Percentiles rank a stretch among this genome's conserved stretches.
Conservation (phyloP, 164 flowering plant species). For the Pachysandra terminalis region DNA sequence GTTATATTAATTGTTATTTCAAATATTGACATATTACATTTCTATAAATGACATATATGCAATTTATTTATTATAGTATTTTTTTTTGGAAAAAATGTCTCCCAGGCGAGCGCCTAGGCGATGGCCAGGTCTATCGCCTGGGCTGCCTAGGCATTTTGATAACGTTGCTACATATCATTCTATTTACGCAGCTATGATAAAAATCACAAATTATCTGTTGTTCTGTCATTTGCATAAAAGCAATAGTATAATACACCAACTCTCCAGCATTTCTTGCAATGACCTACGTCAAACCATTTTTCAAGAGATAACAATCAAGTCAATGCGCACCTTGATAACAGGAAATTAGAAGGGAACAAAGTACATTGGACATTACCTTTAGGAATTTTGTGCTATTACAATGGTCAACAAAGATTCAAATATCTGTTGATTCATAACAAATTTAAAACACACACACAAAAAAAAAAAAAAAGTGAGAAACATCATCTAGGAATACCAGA, state of each 20-base stretch:
- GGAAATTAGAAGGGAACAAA: background rate
- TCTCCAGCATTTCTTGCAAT: conserved; percentile 52
- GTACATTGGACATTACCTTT: conserved; percentile 40
- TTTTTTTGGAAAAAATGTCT: no score
- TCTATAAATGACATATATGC: no score
- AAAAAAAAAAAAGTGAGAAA: background rate
- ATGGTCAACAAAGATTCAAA: conserved; percentile 84
- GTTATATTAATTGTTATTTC: no score
- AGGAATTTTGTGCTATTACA: conserved; percentile 52
- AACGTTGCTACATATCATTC: no score
- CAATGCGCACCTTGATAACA: background rate
- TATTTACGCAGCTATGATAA: background rate
- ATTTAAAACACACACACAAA: no score
- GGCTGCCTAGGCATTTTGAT: no score
- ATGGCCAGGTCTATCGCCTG: no score
- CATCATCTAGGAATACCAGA: background rate
- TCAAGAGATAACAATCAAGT: background rate
- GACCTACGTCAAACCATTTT: conserved; percentile 40
- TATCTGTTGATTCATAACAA: conserved; percentile 42
- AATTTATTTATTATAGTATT: no score
- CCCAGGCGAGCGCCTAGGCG: no score
- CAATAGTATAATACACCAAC: conserved; percentile 75
- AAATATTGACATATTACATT: no score
- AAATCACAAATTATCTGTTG: conserved; percentile 57
- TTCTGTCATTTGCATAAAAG: conserved; percentile 86